Base-by-base conservation (phyloP, 257 asterid species). In the Leptodermis oblonga region DNA sequence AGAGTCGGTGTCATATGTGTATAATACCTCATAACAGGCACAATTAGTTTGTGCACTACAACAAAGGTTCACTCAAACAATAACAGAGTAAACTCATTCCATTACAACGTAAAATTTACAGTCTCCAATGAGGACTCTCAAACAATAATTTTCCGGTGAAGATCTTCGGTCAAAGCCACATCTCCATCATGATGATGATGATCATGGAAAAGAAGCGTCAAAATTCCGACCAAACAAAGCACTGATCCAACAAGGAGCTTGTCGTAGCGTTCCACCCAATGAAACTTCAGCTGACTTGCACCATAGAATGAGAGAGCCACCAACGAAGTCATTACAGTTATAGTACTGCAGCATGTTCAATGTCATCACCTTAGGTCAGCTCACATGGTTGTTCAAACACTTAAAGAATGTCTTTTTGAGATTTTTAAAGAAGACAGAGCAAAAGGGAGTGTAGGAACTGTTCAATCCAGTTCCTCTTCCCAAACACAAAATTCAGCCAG, bases 271-370 rank as follows among this genome's bases (percentile, higher is more conserved):
- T 93, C 97, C 71, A 88, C 96, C 97, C 96, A 93, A 73, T 91
- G 97, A 78, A 94, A 94, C 90, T 94, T 94, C 62, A 94, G 90
- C 87, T 91, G 97, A 77, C 97, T 94, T 48, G 99, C 96, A 70
- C 99, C 99, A 46, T 94, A 94, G 82, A 87, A 91, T 25, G 97
- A 94, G 72, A 91, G 92, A 5, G 99, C 99, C 79, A 94, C 97
- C 48, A 94, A 82, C 0, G 99, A 94, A 11, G 92, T 94, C 99
- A 94, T 94, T 37, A 91, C 99, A 48, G 88, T 83, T 69, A 94
- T 85, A 36, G 97, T 94, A 87, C 97, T 91, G 93, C 86, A 80
- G 93, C 86, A 80, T 49, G 72, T 17, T 2, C 30, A 46, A 70
- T 13, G 53, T 5, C 43, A 42, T 20, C 75, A 69, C 1, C 5